These are phyloP conservation scores for Acorus calamus DNA, from an alignment of 106 monocot genomes.

Conservation along the genomic window DNA sequence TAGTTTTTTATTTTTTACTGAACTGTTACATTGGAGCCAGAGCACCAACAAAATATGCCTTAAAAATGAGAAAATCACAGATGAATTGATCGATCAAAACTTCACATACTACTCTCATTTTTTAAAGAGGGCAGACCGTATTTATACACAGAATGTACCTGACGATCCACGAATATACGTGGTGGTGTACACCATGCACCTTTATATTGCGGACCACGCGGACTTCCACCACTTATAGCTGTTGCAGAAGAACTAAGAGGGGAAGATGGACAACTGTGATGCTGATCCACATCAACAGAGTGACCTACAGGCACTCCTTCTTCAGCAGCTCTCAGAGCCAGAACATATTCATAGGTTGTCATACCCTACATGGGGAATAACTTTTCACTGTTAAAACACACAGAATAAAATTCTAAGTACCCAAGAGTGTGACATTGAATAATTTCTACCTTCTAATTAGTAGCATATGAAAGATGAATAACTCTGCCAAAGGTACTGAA, in stretches of 20 bases:
- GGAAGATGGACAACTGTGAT: conserved; percentile 36
- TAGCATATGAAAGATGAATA: conserved; percentile 73
- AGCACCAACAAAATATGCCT: background rate
- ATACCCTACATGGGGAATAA: conserved; percentile 31
- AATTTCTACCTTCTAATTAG: conserved; percentile 45
- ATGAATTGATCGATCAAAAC: background rate
- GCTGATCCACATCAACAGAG: conserved; percentile 32
- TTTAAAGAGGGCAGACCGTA: background rate
- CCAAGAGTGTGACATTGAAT: background rate
- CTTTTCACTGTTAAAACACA: background rate
- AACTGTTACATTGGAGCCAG: background rate
- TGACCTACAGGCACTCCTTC: conserved; percentile 49
- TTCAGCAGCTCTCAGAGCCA: conserved; percentile 41
- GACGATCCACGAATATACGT: conserved; percentile 33
- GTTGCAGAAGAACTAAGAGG: conserved; percentile 47
- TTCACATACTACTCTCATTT: background rate
- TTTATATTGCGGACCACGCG: conserved; percentile 46
- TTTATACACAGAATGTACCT: conserved; percentile 7
- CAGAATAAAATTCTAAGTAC: background rate
- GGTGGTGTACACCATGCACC: conserved; percentile 68
- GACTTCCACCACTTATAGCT: conserved; percentile 36
- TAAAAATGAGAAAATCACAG: background rate
- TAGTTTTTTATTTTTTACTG: too few relatives aligned
- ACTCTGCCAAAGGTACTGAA: conserved; percentile 51
- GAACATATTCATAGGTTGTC: conserved; percentile 67